Conservation (phyloP, 208 protist genomes). For the Crithidia expoeki region DNA sequence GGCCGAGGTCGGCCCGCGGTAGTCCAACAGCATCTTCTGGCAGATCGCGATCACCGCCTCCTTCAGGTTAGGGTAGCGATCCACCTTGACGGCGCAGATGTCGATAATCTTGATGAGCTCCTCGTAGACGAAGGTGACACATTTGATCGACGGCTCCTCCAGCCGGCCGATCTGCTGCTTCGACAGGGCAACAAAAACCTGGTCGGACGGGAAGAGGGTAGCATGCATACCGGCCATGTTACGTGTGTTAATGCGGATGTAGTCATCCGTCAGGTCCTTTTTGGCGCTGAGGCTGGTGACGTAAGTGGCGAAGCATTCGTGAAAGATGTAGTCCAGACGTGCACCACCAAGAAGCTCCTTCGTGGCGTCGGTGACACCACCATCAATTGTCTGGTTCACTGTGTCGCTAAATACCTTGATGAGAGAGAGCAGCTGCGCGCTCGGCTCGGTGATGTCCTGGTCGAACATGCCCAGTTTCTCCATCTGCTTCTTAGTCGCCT, state of each 20-base stretch:
- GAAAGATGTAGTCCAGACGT: slow-evolving; percentile 96
- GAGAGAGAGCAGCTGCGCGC: slow-evolving; percentile 82
- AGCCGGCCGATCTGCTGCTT: slow-evolving; percentile 95
- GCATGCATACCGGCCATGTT: slow-evolving; percentile 97
- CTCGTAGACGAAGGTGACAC: slow-evolving; percentile 96
- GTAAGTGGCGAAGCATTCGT: slow-evolving; percentile 93
- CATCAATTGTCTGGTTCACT: slow-evolving; percentile 95
- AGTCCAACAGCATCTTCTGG: slow-evolving; percentile 82
- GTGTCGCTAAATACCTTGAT: slow-evolving; percentile 90
- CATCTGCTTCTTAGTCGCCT: slow-evolving; percentile 87
- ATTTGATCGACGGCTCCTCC: slow-evolving; percentile 95
- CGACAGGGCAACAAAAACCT: slow-evolving; percentile 95
- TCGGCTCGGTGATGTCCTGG: slow-evolving; percentile 80
- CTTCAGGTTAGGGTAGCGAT: slow-evolving; percentile 92
- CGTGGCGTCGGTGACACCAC: slow-evolving; percentile 86
- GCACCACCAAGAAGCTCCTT: slow-evolving; percentile 96
- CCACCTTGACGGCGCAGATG: slow-evolving; percentile 73
- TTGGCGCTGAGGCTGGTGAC: slow-evolving; percentile 87
- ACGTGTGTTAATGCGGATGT: slow-evolving; percentile 96
- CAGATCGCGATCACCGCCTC: slow-evolving; percentile 86
- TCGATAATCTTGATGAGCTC: slow-evolving; percentile 95
- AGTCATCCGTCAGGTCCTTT: slow-evolving; percentile 93
- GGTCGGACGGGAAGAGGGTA: slow-evolving; percentile 97
- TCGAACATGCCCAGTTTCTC: slow-evolving; percentile 90
- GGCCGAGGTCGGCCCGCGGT: slow-evolving; percentile 68